Conservation (phyloP, 306 rosid species). For the Quercus dentata region DNA sequence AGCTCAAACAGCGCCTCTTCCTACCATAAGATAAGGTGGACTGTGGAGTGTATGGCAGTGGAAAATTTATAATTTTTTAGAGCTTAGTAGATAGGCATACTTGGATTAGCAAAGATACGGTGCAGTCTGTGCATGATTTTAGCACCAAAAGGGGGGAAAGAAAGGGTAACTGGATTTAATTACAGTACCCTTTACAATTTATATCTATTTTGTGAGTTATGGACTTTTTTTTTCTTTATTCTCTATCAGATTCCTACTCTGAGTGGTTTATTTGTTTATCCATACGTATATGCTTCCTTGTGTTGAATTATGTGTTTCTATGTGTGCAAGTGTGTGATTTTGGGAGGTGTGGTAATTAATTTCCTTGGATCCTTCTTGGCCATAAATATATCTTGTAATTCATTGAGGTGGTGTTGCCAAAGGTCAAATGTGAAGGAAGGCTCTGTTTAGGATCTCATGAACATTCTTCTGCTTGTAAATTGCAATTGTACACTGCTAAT, state of each 20-base stretch:
- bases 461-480: conserved; percentile 35
- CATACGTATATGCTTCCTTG: background rate
- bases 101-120: background rate
- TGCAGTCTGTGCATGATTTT: conserved; percentile 1
- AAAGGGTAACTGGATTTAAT: background rate
- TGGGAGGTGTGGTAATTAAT: conserved; percentile 23
- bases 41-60: background rate
- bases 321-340: conserved; percentile 20
- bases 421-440: conserved; percentile 59
- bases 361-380: conserved; percentile 35
- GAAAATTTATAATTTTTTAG: conserved; percentile 5
- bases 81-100: background rate
- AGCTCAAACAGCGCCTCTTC: no score
- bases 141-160: conserved; percentile 1
- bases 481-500: conserved; percentile 36
- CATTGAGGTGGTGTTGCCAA: conserved; percentile 56
- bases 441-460: conserved; percentile 42
- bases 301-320: conserved; percentile 12
- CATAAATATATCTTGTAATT: conserved; percentile 42
- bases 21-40: no score
- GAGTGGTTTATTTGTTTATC: background rate
- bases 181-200: conserved; percentile 1
- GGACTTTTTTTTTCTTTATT: background rate
- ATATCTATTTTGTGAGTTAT: conserved; percentile 5
- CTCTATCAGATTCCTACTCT: background rate